Percentiles rank a stretch among this genome's conserved stretches.
phyloP scores from a whole-genome alignment of 2,329 filamentous ascomycete genomes.

The Fusarium austroafricanum region DNA sequence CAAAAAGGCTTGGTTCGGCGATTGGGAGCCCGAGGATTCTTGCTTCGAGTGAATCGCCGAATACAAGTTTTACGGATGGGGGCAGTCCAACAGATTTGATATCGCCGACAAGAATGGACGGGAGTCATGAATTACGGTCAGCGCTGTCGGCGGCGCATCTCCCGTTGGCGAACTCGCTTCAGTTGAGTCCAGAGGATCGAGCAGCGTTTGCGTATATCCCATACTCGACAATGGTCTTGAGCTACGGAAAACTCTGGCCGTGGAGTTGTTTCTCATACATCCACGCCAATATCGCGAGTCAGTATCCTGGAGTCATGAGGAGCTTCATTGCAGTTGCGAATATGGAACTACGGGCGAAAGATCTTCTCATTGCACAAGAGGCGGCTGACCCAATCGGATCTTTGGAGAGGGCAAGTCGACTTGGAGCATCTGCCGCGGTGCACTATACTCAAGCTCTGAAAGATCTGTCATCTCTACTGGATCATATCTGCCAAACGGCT shows the following conservation, averaged over 20 bases:
- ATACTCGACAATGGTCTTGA: constrained; percentile 31
- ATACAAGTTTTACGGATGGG: neutral
- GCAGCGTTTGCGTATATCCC: constrained; percentile 34
- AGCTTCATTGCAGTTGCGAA: constrained; percentile 38
- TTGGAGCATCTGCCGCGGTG: constrained; percentile 14
- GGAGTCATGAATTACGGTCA: neutral
- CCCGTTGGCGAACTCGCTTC: constrained; percentile 30
- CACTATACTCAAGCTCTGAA: constrained; percentile 36
- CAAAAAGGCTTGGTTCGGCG: neutral
- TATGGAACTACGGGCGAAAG: constrained; percentile 33
- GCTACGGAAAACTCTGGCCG: constrained; percentile 37
- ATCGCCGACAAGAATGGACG: neutral
- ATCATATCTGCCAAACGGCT: constrained; percentile 22
- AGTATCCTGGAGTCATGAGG: constrained; percentile 40
- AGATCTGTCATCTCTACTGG: constrained; percentile 33
- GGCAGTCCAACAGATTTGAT: neutral
- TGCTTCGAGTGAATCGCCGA: constrained; percentile 11
- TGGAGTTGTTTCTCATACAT: constrained; percentile 44
- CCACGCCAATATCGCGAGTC: constrained; percentile 28
- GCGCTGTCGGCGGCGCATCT: constrained; percentile 24
- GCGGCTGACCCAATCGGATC: rapidly evolving
- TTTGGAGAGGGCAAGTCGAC: constrained; percentile 11
- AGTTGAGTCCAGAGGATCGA: constrained; percentile 21
- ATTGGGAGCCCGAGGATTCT: neutral
- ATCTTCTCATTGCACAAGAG: constrained; percentile 18